A percentile compares a stretch with the other conserved stretches of the same genome.
Conservation (phyloP, 106 monocot genomes). For the Ottelia alismoides region DNA sequence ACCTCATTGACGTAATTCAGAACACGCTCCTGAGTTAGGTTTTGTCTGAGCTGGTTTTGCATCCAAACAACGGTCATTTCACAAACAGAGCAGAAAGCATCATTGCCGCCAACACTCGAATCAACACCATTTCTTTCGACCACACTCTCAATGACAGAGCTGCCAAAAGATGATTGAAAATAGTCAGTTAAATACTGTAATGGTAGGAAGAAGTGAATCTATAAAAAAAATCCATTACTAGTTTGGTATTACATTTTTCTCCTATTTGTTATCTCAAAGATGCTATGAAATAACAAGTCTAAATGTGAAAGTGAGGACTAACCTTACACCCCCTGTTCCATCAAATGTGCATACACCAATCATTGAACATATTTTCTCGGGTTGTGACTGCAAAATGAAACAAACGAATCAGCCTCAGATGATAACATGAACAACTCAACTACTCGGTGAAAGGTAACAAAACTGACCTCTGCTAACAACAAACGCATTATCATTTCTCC, state of each 20-base stretch:
- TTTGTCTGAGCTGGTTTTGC: conserved; percentile 68
- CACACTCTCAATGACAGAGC: conserved; percentile 51
- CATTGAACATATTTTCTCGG: conserved; percentile 55
- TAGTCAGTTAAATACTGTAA: too few species aligned
- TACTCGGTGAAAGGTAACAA: neutral
- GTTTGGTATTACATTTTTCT: neutral
- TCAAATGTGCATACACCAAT: conserved; percentile 69
- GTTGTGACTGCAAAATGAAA: conserved; percentile 78
- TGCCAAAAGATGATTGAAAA: too few species aligned
- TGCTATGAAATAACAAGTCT: neutral
- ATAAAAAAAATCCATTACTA: neutral
- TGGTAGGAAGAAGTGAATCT: too few species aligned
- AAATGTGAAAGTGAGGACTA: neutral
- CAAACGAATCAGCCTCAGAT: too few species aligned
- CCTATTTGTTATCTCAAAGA: neutral
- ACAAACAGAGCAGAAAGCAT: conserved; percentile 52
- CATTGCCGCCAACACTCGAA: conserved; percentile 19
- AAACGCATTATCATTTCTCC: conserved; percentile 69
- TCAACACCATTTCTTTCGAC: conserved; percentile 15
- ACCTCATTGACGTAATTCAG: conserved; percentile 63
- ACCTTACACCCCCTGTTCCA: conserved; percentile 54
- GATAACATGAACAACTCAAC: too few species aligned
- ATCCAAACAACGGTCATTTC: conserved; percentile 94
- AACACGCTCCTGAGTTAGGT: conserved; percentile 43
- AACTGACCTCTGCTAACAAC: conserved; percentile 54